Base-by-base conservation (phyloP, 805 yeast species). In the Zygoascus ofunaensis region DNA sequence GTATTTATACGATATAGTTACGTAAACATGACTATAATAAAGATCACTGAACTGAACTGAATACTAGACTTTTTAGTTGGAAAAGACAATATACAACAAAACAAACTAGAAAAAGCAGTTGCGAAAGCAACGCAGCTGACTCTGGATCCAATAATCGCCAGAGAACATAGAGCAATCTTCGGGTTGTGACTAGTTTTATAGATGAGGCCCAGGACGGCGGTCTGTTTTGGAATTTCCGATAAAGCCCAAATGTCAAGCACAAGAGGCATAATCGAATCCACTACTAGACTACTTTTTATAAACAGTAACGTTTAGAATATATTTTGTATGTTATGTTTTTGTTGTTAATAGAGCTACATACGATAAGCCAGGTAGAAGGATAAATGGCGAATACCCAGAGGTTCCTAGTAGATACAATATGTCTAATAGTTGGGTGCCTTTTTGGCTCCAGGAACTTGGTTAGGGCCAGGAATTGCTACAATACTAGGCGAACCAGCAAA, bases 391-490 rank as follows among this genome's bases (percentile, higher is more conserved):
- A n/a, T n/a, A n/a, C n/a, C n/a, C n/a, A n/a, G n/a, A n/a, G n/a
- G n/a, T n/a, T n/a, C n/a, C n/a, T n/a, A n/a, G n/a, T n/a, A 26
- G 32, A 26, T 26, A 26, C 32, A 26, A 26, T 14, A 26, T 10
- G 14, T 10, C 8, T 26, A 26, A 26, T 26, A 26, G 12, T 26
- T 12, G 8, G n/a, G 8, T 5, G 20, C 15, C 7, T 10, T 18
- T 15, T 36, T 17, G 23, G 24, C 24, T 17, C 15, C 44, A 35
- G 37, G 41, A n/a, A 60, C 61, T n/a, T 48, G 47, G 28, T 39
- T 42, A 28, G 64, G 65, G 22, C 57, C 53, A 8, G 64, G 63
- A 37, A 60, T 53, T 4, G 49, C 23, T 20, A 23, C 28, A 14
- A 61, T 57, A 41, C 61, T 41, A 3, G 59, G 24, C 14, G 48